Base-by-base conservation (phyloP, 2,329 filamentous ascomycete species). In the Fusarium veterinarium region DNA sequence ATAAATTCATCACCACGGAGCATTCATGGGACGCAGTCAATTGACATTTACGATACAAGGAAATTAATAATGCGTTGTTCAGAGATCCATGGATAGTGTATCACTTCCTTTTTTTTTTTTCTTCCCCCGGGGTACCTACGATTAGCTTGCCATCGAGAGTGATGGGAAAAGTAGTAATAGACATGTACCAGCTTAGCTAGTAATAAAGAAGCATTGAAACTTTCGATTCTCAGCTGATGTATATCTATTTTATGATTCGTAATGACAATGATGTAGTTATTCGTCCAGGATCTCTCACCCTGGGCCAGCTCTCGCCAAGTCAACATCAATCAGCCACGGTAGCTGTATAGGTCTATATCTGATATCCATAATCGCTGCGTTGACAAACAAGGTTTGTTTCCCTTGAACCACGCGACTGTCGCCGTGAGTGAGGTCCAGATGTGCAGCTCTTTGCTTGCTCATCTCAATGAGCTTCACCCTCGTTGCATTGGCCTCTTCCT, bases 371-470 rank as follows among this genome's bases (percentile, higher is more conserved):
- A 91, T 85, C 0, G 90, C 82, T 2, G 88, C 89, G 76, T 91
- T 91, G 14, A 91, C 81, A 74, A 91, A 90, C 11, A 91, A 76
- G 0, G 89, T 91, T 71, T 90, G 84, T 45, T 81, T 77, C 1
- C 85, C 86, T 12, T 48, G 55, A 35, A 79, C 51, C 1, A 86
- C n/a, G 3, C 72, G 75, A 30, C 76, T 68, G n/a, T 74, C 64
- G 28, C 83, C 80, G 6, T 78, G 74, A 0, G 78, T 77, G 57
- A 84, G 80, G 40, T 86, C 87, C 5, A 85, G 79, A 19, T 77
- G 63, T 19, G 77, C 78, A 46, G 76, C 83, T 19, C 80, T 75
- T 45, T 80, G 71, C 17, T 73, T 72, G 53, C 70, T 76, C 48
- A 78, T 68, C 20, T 72, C 59, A 5, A 64, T 58, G n/a, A 78